phyloP scores from a whole-genome alignment of 129 eudicot species.

The Helichrysum umbraculigerum region DNA sequence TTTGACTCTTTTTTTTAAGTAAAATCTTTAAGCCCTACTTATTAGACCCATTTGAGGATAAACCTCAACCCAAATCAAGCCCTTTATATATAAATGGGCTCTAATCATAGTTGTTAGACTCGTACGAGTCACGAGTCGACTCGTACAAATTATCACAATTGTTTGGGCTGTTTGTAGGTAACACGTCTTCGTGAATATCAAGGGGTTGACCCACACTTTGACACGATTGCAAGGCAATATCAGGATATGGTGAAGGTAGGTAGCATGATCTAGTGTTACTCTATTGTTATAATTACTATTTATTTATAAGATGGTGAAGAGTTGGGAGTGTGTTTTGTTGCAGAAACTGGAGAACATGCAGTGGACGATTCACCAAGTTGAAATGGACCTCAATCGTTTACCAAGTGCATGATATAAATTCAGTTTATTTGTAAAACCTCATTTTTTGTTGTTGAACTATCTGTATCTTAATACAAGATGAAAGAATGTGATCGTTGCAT shows the following conservation, averaged over 20 bases:
- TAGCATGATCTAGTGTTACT: conserved; percentile 14
- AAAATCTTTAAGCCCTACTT: background rate
- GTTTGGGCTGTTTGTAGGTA: conserved; percentile 40
- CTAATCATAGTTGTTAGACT: too few species aligned
- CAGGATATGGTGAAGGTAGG: conserved; percentile 86
- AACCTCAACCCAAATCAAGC: background rate
- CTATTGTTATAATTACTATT: background rate
- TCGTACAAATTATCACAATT: background rate
- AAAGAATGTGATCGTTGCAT: background rate
- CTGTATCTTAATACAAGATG: conserved; percentile 15
- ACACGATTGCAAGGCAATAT: conserved; percentile 90
- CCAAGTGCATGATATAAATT: conserved; percentile 37
- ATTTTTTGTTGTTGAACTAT: background rate
- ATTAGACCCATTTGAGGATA: background rate
- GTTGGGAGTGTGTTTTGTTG: conserved; percentile 21
- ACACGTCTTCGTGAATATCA: conserved; percentile 97
- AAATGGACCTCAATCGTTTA: conserved; percentile 83
- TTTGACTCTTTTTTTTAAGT: background rate
- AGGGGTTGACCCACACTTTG: conserved; percentile 99
- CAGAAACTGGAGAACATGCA: conserved; percentile 95
- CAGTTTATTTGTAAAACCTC: conserved; percentile 7
- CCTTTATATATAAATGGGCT: background rate
- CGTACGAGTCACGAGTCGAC: too few species aligned
- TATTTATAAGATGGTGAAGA: conserved; percentile 9
- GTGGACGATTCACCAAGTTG: conserved; percentile 97